Evolutionary conservation across 2,329 filamentous ascomycete genomes (phyloP), one percentile per base, ranked within the genome.

Genomic region (Aschersonia sp.): DNA sequence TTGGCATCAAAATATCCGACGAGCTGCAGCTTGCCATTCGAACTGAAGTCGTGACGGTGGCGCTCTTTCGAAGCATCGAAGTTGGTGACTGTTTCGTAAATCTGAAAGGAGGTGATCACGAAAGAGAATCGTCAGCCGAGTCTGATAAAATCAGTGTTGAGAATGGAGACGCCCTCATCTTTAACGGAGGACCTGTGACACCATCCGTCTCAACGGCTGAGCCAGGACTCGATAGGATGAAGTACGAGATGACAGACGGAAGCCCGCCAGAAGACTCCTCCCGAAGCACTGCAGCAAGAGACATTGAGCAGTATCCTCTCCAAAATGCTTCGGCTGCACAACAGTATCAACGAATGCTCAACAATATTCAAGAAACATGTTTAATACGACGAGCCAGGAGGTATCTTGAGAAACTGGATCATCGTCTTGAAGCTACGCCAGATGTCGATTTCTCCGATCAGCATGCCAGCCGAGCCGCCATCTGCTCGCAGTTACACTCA

Each of bases 11-110:
- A 10, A 40, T 50, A 9, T 47, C 48, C 35, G 31, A 47, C 31
- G 43, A 47, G 30, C 30, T 50, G 5, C 44, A 50, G 38, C 43
- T 50, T 4, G 48, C 48, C 31, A 47, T 50, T 9, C 45, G 46
- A 35, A 47, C 45, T 28, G 48, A 50, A 12, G 38, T 12, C 12
- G 48, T 47, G 9, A 42, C 20, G 30, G 48, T 50, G 4, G 47
- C 42, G 6, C 31, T 50, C n/a, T 50, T 50, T 38, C 30, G 48
- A 42, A 41, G 43, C 9, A 50, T 50, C n/a, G 31, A 47, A 4
- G 40, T 50, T 5, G 48, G 48, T 3, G 48, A 50, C 31, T 50
- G 48, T 38, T 50, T 47, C 30, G 48, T 35, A 5, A 50, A 50
- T 29, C 20, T 50, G 20, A 50, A 50, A 30, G 48, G 48, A 6